These are phyloP conservation scores for Trypanosoma cruzi DNA, from an alignment of 208 protist species.

Conservation along the genomic window DNA sequence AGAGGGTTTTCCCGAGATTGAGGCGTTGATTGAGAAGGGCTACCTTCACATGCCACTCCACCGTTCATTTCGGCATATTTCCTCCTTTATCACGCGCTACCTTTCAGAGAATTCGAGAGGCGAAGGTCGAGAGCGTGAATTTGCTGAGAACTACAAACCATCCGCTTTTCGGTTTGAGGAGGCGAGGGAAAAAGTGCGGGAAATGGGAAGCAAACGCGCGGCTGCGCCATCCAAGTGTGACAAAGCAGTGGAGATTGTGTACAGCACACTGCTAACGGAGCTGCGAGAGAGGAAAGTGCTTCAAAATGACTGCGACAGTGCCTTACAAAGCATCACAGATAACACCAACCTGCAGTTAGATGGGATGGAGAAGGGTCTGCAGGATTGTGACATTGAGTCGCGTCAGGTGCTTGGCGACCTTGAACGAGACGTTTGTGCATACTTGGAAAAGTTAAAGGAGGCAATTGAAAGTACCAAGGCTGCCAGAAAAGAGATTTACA, in stretches of 20 bases:
- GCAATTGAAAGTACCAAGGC: constrained; percentile 9
- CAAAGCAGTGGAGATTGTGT: constrained; percentile 44
- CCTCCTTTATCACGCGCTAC: constrained; percentile 41
- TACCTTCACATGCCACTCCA: constrained; percentile 68
- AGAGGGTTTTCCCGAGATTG: constrained; percentile 42
- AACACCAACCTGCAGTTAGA: constrained; percentile 12
- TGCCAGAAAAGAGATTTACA: constrained; percentile 13
- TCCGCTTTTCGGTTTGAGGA: constrained; percentile 1
- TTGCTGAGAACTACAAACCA: constrained; percentile 19
- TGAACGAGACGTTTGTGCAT: constrained; percentile 31
- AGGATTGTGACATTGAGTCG: constrained; percentile 26
- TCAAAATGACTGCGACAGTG: constrained; percentile 18
- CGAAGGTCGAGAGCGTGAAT: neutral
- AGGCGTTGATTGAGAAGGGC: constrained; percentile 36
- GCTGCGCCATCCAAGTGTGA: constrained; percentile 11
- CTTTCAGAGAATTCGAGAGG: constrained; percentile 18
- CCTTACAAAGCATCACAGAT: constrained; percentile 23
- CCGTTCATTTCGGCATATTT: constrained; percentile 50
- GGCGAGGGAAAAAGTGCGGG: constrained; percentile 21
- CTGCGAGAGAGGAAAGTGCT: constrained; percentile 43
- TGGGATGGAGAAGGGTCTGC: constrained; percentile 32
- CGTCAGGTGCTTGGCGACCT: constrained; percentile 33
- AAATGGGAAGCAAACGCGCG: neutral
- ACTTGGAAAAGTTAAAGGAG: constrained; percentile 22
- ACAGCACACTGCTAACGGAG: constrained; percentile 56